Evolutionary conservation across 768 basidiomycete genomes (phyloP).

Genomic region (Brasilioporus rufonigricans): DNA sequence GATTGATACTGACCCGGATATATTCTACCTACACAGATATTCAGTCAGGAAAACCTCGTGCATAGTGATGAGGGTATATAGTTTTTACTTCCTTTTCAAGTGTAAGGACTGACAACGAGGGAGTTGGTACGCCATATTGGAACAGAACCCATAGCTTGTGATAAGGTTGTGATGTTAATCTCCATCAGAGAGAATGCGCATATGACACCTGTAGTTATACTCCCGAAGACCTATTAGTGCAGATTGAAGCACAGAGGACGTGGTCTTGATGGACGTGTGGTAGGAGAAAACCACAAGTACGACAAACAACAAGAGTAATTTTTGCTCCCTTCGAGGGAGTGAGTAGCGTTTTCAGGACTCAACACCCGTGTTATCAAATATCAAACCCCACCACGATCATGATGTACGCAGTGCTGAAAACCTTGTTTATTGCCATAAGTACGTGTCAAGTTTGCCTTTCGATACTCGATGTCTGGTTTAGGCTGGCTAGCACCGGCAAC

Average conservation of each 20-base stretch:
- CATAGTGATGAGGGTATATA: not conserved
- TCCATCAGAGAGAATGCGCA: not conserved
- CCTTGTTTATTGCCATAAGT: no score
- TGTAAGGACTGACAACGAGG: no score
- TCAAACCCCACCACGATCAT: no score
- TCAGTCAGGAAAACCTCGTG: not conserved
- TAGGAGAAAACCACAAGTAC: not conserved
- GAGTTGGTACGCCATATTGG: not conserved
- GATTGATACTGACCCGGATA: not conserved
- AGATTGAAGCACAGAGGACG: not conserved
- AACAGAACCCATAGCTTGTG: not conserved
- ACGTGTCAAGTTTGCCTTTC: no score
- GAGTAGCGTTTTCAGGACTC: no score
- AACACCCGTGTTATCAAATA: no score
- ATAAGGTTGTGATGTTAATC: not conserved
- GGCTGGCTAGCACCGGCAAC: no score
- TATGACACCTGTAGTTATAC: not conserved
- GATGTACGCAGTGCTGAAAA: no score
- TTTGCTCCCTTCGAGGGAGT: no score
- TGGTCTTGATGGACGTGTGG: not conserved
- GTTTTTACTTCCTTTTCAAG: not conserved
- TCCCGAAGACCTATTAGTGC: not conserved
- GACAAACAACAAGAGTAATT: no score
- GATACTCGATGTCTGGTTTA: no score
- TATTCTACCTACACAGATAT: not conserved